Evolutionary conservation across 2,329 filamentous ascomycete genomes (phyloP), one percentile per base, ranked within the genome.

Genomic region (Xylaria sp.): DNA sequence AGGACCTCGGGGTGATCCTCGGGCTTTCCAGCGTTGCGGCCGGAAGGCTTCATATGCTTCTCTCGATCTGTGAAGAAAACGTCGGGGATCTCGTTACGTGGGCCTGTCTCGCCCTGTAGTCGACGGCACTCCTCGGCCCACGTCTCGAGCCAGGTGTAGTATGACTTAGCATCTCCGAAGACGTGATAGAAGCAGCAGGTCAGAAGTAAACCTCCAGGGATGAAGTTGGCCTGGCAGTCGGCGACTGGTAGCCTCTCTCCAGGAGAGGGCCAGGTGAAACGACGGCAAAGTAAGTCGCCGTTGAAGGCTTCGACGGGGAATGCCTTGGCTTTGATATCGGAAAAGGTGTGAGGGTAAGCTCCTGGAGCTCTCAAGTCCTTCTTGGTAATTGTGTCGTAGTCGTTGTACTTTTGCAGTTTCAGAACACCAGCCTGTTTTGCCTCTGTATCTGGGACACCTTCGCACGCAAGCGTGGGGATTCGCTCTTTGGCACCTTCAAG

Each of bases 71-170:
- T 75, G 63, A 76, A 76, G n/a, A 79, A 75, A 3, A 54, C 73
- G 0, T 76, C 75, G 2, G 76, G 71, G 32, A 81, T 68, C 20
- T 76, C 60, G 6, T 74, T 65, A 0, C 76, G 78, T 3, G 70
- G 52, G 3, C 41, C 8, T n/a, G 74, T 74, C 13, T 72, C 63
- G 8, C 74, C 75, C 63, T 81, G 79, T 7, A 77, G 69, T 4
- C 75, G 75, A 50, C 80, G 75, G 41, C 78, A 80, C 48, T 78
- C 79, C 56, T 81, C 79, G 3, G 80, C 80, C 78, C 79, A 80
- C 9, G 79, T 72, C 34, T 77, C 74, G 20, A 77, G 75, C 75
- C 78, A 79, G 46, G 70, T 74, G 52, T 74, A 77, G 55, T 78
- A 81, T 3, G 76, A 71, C 10, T 73, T 78, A 2, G 76, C 79